phyloP scores from a whole-genome alignment of 805 yeast genomes.

The Schwanniomyces pseudopolymorphus region DNA sequence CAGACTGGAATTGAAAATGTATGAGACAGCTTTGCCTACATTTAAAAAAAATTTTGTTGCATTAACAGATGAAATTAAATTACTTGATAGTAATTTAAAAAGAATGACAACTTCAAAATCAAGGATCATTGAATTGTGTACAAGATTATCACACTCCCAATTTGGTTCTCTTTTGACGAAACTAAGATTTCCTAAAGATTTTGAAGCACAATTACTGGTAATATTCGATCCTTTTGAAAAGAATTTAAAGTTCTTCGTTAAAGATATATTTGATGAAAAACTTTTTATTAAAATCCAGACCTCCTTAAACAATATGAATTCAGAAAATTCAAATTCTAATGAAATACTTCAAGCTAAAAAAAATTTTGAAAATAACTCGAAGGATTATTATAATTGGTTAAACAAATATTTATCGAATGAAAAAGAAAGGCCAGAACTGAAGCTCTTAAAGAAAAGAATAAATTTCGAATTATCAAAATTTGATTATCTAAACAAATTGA shows the following conservation, averaged over 20 bases:
- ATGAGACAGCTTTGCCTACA: conserved; percentile 29
- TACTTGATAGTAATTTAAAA: conserved; percentile 25
- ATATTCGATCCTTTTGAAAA: conserved; percentile 34
- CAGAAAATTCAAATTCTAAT: conserved; percentile 15
- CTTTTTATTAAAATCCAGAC: conserved; percentile 26
- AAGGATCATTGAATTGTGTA: conserved; percentile 23
- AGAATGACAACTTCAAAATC: conserved; percentile 16
- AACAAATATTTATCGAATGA: conserved; percentile 44
- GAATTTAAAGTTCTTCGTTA: conserved; percentile 26
- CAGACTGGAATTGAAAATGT: conserved; percentile 27
- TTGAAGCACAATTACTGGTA: conserved; percentile 20
- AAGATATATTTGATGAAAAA: conserved; percentile 27
- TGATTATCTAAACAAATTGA: conserved; percentile 45
- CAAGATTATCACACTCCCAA: conserved; percentile 19
- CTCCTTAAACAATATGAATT: conserved; percentile 5
- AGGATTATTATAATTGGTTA: conserved; percentile 44
- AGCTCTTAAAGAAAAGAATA: conserved; percentile 33
- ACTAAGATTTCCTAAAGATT: conserved; percentile 23
- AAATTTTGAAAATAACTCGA: conserved; percentile 38
- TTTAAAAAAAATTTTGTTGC: conserved; percentile 22
- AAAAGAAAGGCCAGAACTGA: conserved; percentile 43
- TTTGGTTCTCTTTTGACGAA: conserved; percentile 22
- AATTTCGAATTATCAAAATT: conserved; percentile 44
- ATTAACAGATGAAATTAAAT: conserved; percentile 31
- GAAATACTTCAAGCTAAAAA: conserved; percentile 28